These are phyloP conservation scores for Trichoderma sp. DNA, from an alignment of 2,329 filamentous ascomycete species.

Conservation along the genomic window DNA sequence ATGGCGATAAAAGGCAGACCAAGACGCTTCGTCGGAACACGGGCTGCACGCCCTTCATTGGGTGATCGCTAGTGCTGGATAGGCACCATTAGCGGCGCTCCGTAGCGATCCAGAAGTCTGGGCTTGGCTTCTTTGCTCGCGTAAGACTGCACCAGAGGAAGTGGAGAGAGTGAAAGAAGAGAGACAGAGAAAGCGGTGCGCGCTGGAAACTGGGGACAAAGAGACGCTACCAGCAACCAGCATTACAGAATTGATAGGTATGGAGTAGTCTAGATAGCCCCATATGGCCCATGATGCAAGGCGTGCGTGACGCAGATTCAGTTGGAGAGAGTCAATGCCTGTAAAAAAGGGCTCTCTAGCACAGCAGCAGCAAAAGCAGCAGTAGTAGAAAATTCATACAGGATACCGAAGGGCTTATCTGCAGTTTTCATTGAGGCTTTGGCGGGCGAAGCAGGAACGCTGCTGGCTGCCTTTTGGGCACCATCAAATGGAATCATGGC, in stretches of 20 bases:
- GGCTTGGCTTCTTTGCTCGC: slow-evolving; percentile 18
- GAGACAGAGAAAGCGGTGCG: neutral
- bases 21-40: neutral
- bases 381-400: neutral
- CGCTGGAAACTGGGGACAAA: neutral
- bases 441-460: neutral
- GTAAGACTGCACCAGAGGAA: slow-evolving; percentile 9
- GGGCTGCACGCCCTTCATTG: neutral
- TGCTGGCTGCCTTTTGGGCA: neutral
- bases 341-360: neutral
- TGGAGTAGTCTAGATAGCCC: neutral
- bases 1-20: neutral
- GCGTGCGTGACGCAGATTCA: neutral
- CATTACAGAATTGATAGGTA: neutral
- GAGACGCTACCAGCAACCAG: neutral
- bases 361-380: neutral
- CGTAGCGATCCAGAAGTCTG: slow-evolving; percentile 14
- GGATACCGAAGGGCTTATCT: neutral
- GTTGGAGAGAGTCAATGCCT: neutral
- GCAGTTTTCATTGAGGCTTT: neutral
- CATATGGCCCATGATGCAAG: neutral
- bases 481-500: neutral
- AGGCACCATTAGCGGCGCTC: neutral
- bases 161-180: neutral
- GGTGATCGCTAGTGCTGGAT: neutral